phyloP scores from a whole-genome alignment of 1,284 basidiomycete genomes.

The Trametes versicolor region DNA sequence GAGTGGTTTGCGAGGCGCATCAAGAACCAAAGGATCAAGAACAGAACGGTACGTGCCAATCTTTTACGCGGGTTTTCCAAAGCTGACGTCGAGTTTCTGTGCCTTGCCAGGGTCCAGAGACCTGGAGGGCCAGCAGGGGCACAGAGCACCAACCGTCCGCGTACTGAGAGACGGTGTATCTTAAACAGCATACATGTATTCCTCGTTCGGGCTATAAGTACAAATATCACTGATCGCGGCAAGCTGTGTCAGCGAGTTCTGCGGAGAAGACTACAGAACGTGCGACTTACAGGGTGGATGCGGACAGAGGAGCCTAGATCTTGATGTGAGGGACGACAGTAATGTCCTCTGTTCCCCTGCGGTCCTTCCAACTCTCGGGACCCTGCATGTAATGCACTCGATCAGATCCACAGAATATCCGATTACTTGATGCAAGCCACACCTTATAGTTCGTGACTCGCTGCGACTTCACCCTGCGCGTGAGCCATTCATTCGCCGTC shows the following conservation, averaged over 20 bases:
- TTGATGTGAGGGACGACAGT: background rate
- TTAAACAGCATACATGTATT: background rate
- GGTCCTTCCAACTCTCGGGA: conserved; percentile 43
- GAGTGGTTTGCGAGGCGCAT: conserved; percentile 45
- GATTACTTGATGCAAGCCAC: background rate
- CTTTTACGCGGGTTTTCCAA: no score
- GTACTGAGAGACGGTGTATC: conserved; percentile 1
- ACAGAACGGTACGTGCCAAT: conserved; percentile 38
- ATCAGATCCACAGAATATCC: background rate
- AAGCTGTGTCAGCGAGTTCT: background rate
- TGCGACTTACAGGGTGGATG: background rate
- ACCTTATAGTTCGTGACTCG: conserved; percentile 43
- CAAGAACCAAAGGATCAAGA: conserved; percentile 42
- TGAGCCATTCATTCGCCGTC: conserved; percentile 46
- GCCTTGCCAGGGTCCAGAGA: conserved; percentile 42
- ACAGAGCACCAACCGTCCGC: conserved; percentile 40
- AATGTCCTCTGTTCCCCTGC: conserved; percentile 42
- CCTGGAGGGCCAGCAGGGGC: conserved; percentile 43
- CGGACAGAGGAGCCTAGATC: background rate
- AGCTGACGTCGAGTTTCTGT: background rate
- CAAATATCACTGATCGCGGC: background rate
- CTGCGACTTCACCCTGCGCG: conserved; percentile 43
- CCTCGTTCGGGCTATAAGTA: background rate
- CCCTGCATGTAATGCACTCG: conserved; percentile 29
- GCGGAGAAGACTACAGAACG: background rate